phyloP scores from a whole-genome alignment of 75 land plant genomes.

The Pinus taeda region DNA sequence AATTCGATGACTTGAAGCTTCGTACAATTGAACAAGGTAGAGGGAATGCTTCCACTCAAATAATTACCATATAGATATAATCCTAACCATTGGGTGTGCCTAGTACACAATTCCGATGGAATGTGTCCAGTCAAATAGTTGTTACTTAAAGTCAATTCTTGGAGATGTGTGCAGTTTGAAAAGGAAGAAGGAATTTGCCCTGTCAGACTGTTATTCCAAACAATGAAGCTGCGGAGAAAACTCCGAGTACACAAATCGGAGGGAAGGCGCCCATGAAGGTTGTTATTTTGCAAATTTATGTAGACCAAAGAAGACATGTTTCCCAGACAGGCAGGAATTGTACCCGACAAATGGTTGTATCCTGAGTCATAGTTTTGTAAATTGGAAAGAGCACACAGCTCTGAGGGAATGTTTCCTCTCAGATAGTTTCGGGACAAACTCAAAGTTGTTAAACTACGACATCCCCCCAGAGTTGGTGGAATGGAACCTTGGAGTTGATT shows the following conservation, averaged over 20 bases:
- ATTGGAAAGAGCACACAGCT: not conserved
- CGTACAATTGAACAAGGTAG: not conserved
- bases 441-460: not conserved
- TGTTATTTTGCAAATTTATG: too few relatives aligned
- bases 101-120: conserved; percentile 1
- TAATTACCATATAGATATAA: conserved; percentile 1
- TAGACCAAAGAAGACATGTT: too few relatives aligned
- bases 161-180: conserved; percentile 15
- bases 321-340: too few relatives aligned
- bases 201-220: too few relatives aligned
- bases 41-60: conserved; percentile 6
- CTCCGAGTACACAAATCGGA: too few relatives aligned
- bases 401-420: not conserved
- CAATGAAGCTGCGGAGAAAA: too few relatives aligned
- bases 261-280: too few relatives aligned
- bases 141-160: not conserved
- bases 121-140: not conserved
- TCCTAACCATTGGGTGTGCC: not conserved
- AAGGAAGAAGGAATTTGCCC: too few relatives aligned
- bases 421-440: not conserved
- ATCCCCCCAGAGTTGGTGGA: conserved; percentile 1
- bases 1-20: not conserved
- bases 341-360: not conserved
- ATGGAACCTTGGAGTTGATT: conserved; percentile 27
- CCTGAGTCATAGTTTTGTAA: not conserved